phyloP scores from a whole-genome alignment of 176 grass and related monocot species.

The Calamus simplicifolius region DNA sequence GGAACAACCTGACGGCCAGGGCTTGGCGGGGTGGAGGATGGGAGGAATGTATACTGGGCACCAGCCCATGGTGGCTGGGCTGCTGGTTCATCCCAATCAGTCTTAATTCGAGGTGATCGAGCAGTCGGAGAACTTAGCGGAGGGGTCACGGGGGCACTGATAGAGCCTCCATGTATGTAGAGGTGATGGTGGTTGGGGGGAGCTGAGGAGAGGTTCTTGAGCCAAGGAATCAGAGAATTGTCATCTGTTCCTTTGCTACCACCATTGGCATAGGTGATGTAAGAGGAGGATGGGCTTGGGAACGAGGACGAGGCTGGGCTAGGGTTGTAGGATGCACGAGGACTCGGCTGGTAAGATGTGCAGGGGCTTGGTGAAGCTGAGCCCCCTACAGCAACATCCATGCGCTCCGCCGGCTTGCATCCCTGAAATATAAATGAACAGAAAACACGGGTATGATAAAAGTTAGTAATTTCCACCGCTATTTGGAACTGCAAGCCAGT shows the following conservation, averaged over 20 bases:
- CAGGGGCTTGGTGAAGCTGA: slow-evolving; percentile 41
- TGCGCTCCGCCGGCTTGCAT: slow-evolving; percentile 30
- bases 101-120: slow-evolving; percentile 16
- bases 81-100: slow-evolving; percentile 36
- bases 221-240: slow-evolving; percentile 51
- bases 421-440: slow-evolving; percentile 33
- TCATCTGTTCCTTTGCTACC: slow-evolving; percentile 22
- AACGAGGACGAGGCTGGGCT: slow-evolving; percentile 56
- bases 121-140: slow-evolving; percentile 33
- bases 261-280: slow-evolving; percentile 32
- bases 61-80: slow-evolving; percentile 25
- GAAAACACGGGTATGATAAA: too few relatives aligned
- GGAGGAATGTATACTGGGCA: slow-evolving; percentile 46
- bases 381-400: slow-evolving; percentile 11
- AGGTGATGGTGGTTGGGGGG: slow-evolving; percentile 54
- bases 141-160: slow-evolving; percentile 59
- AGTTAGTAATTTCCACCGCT: background rate
- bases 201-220: slow-evolving; percentile 33
- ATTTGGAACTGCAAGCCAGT: background rate
- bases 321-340: slow-evolving; percentile 38
- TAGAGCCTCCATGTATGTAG: slow-evolving; percentile 26
- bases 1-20: slow-evolving; percentile 21
- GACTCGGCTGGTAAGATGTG: slow-evolving; percentile 40
- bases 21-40: slow-evolving; percentile 42
- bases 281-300: slow-evolving; percentile 37